Conservation (phyloP, 208 protist genomes). For the Crithidia thermophila region DNA sequence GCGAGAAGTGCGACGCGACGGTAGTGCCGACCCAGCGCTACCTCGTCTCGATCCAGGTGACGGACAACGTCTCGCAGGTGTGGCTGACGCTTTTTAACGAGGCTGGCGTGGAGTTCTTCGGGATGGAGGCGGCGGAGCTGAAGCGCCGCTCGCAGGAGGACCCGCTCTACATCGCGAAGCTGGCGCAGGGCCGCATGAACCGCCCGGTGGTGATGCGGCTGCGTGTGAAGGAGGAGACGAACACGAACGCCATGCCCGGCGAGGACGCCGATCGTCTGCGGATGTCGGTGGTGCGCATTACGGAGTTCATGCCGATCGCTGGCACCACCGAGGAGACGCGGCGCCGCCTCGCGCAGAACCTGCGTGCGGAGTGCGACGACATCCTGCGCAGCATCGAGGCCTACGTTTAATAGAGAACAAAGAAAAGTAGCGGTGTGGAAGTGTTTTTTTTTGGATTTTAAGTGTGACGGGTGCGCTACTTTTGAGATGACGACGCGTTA, state of each 20-base stretch:
- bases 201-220: constrained; percentile 86
- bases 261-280: constrained; percentile 81
- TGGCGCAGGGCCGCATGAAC: constrained; percentile 85
- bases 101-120: constrained; percentile 86
- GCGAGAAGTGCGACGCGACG: constrained; percentile 87
- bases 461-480: too few species aligned
- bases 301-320: constrained; percentile 86
- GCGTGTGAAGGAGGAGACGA: constrained; percentile 87
- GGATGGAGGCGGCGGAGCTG: constrained; percentile 83
- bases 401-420: constrained; percentile 45
- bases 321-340: constrained; percentile 71
- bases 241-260: constrained; percentile 39
- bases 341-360: constrained; percentile 61
- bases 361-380: constrained; percentile 81
- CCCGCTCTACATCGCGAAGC: constrained; percentile 73
- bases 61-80: constrained; percentile 87
- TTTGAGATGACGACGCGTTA: too few species aligned
- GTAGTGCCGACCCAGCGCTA: constrained; percentile 86
- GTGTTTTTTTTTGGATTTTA: not conserved
- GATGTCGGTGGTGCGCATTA: constrained; percentile 78
- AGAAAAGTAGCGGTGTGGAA: not conserved
- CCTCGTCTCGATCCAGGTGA: constrained; percentile 86
- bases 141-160: constrained; percentile 81
- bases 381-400: constrained; percentile 80
- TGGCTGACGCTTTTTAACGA: constrained; percentile 94